Percentiles rank a stretch among this genome's conserved stretches.
Evolutionary conservation across 768 basidiomycete species (phyloP).

Genomic region (Boletus vinaceobasis): DNA sequence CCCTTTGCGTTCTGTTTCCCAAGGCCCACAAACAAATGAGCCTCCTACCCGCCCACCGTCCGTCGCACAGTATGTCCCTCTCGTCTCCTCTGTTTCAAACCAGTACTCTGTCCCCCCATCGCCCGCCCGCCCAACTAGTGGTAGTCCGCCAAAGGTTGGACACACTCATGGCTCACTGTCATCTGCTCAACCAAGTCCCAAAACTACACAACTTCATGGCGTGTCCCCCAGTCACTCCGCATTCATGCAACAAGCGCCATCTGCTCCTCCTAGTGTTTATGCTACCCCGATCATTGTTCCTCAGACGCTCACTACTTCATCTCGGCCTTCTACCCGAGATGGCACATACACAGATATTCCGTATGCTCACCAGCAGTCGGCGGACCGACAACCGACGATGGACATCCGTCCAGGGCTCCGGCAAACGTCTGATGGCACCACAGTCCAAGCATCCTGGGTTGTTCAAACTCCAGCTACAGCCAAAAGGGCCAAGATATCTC

Average conservation of each 20-base stretch:
- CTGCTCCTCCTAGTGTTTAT: conserved; percentile 16
- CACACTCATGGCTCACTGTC: conserved; percentile 6
- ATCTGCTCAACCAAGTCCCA: conserved; percentile 26
- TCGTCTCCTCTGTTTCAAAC: conserved; percentile 5
- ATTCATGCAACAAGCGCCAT: conserved; percentile 16
- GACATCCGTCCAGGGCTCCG: conserved; percentile 12
- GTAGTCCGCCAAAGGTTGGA: conserved; percentile 15
- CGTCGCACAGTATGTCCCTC: conserved; percentile 7
- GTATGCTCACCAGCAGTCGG: conserved; percentile 5
- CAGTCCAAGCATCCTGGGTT: conserved; percentile 31
- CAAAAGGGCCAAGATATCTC: conserved; percentile 17
- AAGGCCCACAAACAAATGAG: conserved; percentile 24
- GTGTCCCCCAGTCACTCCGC: conserved; percentile 6
- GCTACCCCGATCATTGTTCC: conserved; percentile 21
- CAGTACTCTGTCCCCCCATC: conserved; percentile 22
- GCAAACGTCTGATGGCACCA: conserved; percentile 18
- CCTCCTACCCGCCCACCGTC: conserved; percentile 26
- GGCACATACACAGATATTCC: conserved; percentile 8
- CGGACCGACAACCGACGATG: conserved; percentile 8
- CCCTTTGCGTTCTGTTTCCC: conserved; percentile 28
- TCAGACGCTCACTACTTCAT: conserved; percentile 21
- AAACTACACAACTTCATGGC: conserved; percentile 17
- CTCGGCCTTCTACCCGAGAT: conserved; percentile 28
- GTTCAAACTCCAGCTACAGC: conserved; percentile 28
- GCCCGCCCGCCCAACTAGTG: conserved; percentile 9